phyloP scores from a whole-genome alignment of 768 basidiomycete genomes.

The Boletus edulis region DNA sequence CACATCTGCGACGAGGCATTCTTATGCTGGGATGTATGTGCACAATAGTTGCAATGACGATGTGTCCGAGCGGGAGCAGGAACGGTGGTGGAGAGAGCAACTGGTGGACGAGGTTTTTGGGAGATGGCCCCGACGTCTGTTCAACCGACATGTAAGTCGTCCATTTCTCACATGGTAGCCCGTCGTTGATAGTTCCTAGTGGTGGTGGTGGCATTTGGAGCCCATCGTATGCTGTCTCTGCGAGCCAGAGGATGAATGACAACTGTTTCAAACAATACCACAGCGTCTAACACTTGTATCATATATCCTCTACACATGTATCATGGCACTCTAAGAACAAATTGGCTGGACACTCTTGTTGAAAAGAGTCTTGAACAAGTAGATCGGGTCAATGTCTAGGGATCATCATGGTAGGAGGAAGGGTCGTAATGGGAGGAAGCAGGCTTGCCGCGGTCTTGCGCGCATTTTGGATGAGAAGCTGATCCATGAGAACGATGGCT shows the following conservation, averaged over 20 bases:
- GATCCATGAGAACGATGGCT: slow-evolving; percentile 91
- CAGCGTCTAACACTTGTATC: slow-evolving; percentile 10
- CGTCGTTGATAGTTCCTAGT: slow-evolving; percentile 40
- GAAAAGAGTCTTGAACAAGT: neutral
- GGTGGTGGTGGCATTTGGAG: slow-evolving; percentile 83
- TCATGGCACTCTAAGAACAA: neutral
- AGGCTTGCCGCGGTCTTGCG: slow-evolving; percentile 70
- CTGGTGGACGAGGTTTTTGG: slow-evolving; percentile 57
- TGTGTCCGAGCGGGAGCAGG: slow-evolving; percentile 33
- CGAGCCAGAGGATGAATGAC: slow-evolving; percentile 50
- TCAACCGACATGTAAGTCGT: slow-evolving; percentile 65
- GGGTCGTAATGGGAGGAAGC: slow-evolving; percentile 82
- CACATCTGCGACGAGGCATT: slow-evolving; percentile 21
- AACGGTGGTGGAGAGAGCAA: slow-evolving; percentile 40
- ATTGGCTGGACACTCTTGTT: neutral
- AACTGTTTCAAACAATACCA: neutral
- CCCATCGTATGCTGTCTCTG: slow-evolving; percentile 64
- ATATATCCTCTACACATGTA: slow-evolving; percentile 6
- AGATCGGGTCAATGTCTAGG: slow-evolving; percentile 35
- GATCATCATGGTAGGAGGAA: slow-evolving; percentile 90
- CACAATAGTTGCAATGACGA: slow-evolving; percentile 15
- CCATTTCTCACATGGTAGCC: neutral
- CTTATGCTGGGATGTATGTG: slow-evolving; percentile 20
- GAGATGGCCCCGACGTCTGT: slow-evolving; percentile 61
- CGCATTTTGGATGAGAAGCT: slow-evolving; percentile 85